Conservation (phyloP, 75 land plant genomes). For the Azolla pinnata region DNA sequence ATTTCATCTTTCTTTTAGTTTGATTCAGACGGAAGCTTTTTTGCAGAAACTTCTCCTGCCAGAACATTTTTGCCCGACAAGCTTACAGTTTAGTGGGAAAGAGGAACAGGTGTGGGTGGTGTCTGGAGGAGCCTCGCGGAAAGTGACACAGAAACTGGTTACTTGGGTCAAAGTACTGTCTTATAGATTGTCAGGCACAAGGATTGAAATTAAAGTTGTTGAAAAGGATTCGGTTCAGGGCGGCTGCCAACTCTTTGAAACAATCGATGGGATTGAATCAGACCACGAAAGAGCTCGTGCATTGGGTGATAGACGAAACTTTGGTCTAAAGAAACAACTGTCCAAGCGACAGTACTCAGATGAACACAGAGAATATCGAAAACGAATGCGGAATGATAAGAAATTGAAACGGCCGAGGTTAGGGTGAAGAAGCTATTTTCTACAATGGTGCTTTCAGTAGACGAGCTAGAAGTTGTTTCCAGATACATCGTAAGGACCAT, state of each 20-base stretch:
- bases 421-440: too few relatives aligned
- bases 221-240: constrained; percentile 12
- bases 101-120: constrained; percentile 27
- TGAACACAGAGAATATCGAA: constrained; percentile 65
- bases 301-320: constrained; percentile 56
- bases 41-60: constrained; percentile 6
- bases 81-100: constrained; percentile 20
- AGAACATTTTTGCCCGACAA: constrained; percentile 20
- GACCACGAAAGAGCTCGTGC: constrained; percentile 12
- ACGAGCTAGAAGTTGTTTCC: too few relatives aligned
- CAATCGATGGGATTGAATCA: constrained; percentile 20
- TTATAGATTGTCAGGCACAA: constrained; percentile 3
- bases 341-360: constrained; percentile 59
- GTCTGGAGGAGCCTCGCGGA: constrained; percentile 28
- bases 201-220: background rate
- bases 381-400: constrained; percentile 67
- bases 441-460: too few relatives aligned
- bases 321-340: constrained; percentile 50
- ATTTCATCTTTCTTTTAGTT: background rate
- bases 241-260: constrained; percentile 11
- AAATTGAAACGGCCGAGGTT: too few relatives aligned
- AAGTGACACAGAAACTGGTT: constrained; percentile 14
- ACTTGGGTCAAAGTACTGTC: constrained; percentile 19
- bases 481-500: too few relatives aligned
- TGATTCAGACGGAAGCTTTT: background rate